A percentile compares a stretch with the other conserved stretches of the same genome.
These are phyloP conservation scores for Lathyrus oleraceus DNA, from an alignment of 306 rosid species.

Conservation along the genomic window DNA sequence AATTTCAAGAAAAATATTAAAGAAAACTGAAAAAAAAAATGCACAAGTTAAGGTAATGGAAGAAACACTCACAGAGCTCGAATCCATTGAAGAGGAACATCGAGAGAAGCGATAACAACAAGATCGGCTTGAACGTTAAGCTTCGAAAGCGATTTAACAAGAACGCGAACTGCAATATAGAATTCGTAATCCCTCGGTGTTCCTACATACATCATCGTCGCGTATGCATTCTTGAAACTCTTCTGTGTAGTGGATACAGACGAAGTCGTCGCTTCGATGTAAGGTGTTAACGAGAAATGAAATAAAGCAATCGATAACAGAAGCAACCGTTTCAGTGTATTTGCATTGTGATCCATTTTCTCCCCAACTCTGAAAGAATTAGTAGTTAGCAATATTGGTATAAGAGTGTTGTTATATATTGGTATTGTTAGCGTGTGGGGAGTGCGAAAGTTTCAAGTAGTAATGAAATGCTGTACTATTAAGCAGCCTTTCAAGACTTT, in stretches of 20 bases:
- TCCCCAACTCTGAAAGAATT: neutral
- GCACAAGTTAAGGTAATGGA: neutral
- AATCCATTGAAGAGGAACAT: constrained; percentile 76
- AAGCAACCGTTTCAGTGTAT: neutral
- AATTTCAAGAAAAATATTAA: neutral
- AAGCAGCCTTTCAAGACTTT: too few species aligned
- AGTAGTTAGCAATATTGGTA: neutral
- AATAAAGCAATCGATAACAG: neutral
- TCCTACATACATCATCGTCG: constrained; percentile 93
- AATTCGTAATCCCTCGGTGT: constrained; percentile 92
- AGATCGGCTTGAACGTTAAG: constrained; percentile 80
- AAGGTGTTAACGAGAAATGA: neutral
- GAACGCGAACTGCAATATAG: constrained; percentile 74
- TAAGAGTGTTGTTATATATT: neutral
- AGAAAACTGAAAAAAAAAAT: neutral
- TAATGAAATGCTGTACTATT: too few species aligned
- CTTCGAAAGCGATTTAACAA: constrained; percentile 58
- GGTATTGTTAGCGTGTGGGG: neutral
- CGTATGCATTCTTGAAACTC: constrained; percentile 65
- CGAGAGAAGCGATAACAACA: constrained; percentile 83
- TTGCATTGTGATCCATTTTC: constrained; percentile 2
- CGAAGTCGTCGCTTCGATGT: constrained; percentile 1
- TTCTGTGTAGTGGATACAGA: neutral
- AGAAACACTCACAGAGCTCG: constrained; percentile 62
- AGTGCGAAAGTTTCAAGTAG: too few species aligned